A percentile compares a stretch with the other conserved stretches of the same genome.
Evolutionary conservation across 2,329 filamentous ascomycete species (phyloP).

Genomic region (Drechslerella coelobrocha): DNA sequence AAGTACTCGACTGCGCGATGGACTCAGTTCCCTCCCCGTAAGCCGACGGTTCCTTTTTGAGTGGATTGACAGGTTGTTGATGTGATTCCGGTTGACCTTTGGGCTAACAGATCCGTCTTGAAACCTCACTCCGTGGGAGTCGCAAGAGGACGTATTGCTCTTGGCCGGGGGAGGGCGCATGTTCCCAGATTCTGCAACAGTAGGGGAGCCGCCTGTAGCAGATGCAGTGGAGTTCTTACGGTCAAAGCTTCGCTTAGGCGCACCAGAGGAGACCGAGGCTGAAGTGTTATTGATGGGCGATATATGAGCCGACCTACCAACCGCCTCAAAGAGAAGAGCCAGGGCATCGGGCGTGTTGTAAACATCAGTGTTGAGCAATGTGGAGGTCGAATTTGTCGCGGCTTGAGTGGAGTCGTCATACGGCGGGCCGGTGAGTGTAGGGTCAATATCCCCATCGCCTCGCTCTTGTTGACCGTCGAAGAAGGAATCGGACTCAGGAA

Average conservation of each 20-base stretch:
- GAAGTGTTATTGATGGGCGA: conserved; percentile 51
- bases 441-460: conserved; percentile 67
- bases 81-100: conserved; percentile 48
- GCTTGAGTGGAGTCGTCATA: conserved; percentile 26
- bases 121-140: conserved; percentile 46
- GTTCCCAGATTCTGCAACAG: conserved; percentile 39
- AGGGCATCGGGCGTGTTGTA: conserved; percentile 93
- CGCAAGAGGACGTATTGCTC: conserved; percentile 48
- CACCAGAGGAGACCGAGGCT: conserved; percentile 49
- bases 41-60: conserved; percentile 44
- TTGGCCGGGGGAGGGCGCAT: conserved; percentile 48
- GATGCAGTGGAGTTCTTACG: conserved; percentile 50
- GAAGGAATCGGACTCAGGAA: conserved; percentile 62
- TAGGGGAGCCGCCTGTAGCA: conserved; percentile 38
- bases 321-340: conserved; percentile 88
- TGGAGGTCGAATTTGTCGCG: conserved; percentile 50
- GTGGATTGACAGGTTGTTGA: conserved; percentile 50
- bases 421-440: conserved; percentile 65
- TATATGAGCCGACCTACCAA: conserved; percentile 51
- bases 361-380: conserved; percentile 70
- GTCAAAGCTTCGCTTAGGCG: conserved; percentile 42
- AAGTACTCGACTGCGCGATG: conserved; percentile 47
- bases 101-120: conserved; percentile 50
- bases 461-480: conserved; percentile 57
- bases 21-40: conserved; percentile 46